Evolutionary conservation across 129 eudicot genomes (phyloP), one percentile per base, ranked within the genome.

Genomic region (Tagetes patula): DNA sequence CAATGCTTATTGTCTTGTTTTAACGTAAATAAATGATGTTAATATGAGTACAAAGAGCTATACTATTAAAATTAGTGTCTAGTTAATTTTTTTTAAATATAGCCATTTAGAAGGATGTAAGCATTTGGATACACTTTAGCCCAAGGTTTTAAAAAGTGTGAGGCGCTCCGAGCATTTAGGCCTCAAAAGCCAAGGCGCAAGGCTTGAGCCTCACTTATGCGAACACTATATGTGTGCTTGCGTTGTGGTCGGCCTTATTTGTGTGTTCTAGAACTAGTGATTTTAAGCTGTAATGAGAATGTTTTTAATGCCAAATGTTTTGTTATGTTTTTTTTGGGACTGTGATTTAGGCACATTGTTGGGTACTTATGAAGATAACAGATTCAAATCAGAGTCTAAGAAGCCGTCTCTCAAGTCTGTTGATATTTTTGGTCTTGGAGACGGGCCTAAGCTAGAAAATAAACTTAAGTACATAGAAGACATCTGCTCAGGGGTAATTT

Each of bases 311-410:
- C 47, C 64, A 8, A 30, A 47, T 38, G 55, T 33, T 13, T 71
- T 5, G 34, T 38, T 34, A 31, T 8, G 37, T 8, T 75, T 14
- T 72, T 5, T 4, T 30, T 38, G 46, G 53, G 40, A 67, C 45
- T 46, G 3, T 42, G 63, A 30, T 20, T 40, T 65, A 94, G 98
- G 98, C 48, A 83, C 91, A 34, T 65, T 94, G 74, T 72, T 91
- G 79, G 99, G 94, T 58, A 85, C 88, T 38, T 84, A 84, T 43
- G 99, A 94, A 75, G 99, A 94, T 80, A 86, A 32, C 72, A 83
- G 97, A 76, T 94, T 94, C 82, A 90, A 82, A 83, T 94, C 97
- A 1, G 99, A 94, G 67, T 88, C 94, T 27, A 94, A 94, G 83
- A 82, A 81, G 54, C 79, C 97, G 45, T 9, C 80, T 49, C 81